Evolutionary conservation across 768 basidiomycete genomes (phyloP).

Genomic region (Lepiota subincarnata): DNA sequence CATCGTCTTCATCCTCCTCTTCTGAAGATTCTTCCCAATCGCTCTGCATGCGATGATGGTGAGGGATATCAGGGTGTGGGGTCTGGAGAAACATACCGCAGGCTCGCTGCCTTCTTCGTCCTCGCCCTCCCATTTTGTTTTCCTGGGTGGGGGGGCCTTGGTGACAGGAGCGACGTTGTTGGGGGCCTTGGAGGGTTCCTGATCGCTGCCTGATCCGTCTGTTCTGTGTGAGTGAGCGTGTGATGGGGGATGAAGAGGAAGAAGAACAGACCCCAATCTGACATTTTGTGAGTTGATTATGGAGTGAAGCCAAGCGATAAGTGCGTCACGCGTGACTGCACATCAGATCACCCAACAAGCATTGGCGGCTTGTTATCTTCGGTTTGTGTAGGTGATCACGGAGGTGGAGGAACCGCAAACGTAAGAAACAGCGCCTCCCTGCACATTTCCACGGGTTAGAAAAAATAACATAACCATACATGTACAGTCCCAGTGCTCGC

Average conservation of each 20-base stretch:
- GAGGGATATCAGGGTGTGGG: not conserved
- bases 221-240: not conserved
- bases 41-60: constrained; percentile 45
- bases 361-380: no score
- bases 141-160: constrained; percentile 25
- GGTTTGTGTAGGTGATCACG: no score
- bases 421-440: no score
- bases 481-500: no score
- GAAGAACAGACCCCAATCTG: constrained; percentile 33
- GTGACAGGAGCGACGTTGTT: constrained; percentile 15
- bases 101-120: constrained; percentile 82
- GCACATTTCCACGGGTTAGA: no score
- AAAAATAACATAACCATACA: no score
- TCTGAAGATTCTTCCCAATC: constrained; percentile 75
- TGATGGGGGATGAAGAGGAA: not conserved
- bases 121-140: constrained; percentile 85
- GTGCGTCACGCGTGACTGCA: no score
- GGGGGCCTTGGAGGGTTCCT: constrained; percentile 18
- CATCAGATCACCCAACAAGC: no score
- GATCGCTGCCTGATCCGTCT: constrained; percentile 38
- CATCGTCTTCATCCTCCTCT: constrained; percentile 56
- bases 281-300: constrained; percentile 21
- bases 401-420: no score
- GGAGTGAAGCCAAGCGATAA: not conserved
- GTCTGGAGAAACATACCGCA: constrained; percentile 49